Evolutionary conservation across 1,284 basidiomycete genomes (phyloP), one percentile per base, ranked within the genome.

Genomic region (Pisolithus thermaeus): DNA sequence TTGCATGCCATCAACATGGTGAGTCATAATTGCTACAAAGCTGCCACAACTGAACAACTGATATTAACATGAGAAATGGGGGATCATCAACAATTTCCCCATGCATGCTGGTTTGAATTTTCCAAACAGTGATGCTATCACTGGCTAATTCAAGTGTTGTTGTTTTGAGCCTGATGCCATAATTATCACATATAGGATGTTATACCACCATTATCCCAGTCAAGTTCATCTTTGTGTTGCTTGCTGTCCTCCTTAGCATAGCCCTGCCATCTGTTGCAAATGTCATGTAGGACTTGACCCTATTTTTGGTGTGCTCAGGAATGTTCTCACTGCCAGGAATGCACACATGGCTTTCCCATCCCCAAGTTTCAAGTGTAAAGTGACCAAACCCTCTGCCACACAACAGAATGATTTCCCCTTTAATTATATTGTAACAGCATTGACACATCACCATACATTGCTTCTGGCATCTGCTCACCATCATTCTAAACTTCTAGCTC

Each of bases 401-500:
- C 12, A 1, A 14, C 32, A 2, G 12, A 12, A 35, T 35, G 32
- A 4, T 14, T 35, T 35, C 3, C 32, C 32, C 16, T 14, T 14
- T 35, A 14, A 35, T 11, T 16, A 12, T 7, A n/a, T 32, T 43
- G 49, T 32, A 27, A 23, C 58, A 74, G 82, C 83, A 8, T 61
- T 85, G 44, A 59, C 84, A 20, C 64, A 78, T 89, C 57, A 74
- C 73, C 4, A 75, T 77, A 9, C 85, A 89, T 65, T 78, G 84
- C 59, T 80, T 89, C 70, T 80, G 78, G 52, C 77, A 79, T 3
- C 86, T 86, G 4, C 71, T 86, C 4, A 71, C 84, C 2, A 89
- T 89, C 56, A 72, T 89, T 50, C 18, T 20, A 20, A 1, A 20
- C 18, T 20, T 20, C 72, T 87, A 16, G 80, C 83, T 4, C 71